phyloP scores from a whole-genome alignment of 306 rosid genomes.

The Cercis canadensis region DNA sequence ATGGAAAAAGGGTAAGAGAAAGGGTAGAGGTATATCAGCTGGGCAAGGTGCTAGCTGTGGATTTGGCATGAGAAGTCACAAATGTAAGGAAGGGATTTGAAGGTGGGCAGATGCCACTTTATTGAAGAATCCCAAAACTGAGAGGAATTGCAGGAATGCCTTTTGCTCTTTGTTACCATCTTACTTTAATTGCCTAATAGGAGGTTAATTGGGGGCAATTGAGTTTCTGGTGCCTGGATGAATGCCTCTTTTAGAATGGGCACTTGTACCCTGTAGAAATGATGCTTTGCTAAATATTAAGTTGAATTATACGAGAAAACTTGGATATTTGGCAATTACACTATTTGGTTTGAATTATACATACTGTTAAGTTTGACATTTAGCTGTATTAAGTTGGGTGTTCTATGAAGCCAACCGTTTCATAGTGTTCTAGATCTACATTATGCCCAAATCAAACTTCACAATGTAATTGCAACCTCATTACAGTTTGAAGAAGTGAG shows the following conservation, averaged over 20 bases:
- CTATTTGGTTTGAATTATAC: neutral
- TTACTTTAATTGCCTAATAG: neutral
- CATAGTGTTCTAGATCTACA: too few relatives aligned
- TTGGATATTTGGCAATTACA: neutral
- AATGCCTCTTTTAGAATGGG: neutral
- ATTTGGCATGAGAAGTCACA: slow-evolving; percentile 97
- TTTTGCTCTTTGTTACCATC: neutral
- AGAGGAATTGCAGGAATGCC: slow-evolving; percentile 82
- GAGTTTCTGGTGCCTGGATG: neutral
- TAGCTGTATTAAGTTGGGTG: neutral
- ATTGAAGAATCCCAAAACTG: slow-evolving; percentile 85
- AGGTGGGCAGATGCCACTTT: slow-evolving; percentile 98
- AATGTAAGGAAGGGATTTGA: slow-evolving; percentile 79
- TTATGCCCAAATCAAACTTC: too few relatives aligned
- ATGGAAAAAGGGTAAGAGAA: slow-evolving; percentile 86
- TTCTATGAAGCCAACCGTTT: neutral
- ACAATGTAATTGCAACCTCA: too few relatives aligned
- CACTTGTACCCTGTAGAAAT: neutral
- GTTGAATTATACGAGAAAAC: neutral
- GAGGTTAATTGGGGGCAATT: neutral
- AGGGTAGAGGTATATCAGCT: slow-evolving; percentile 90
- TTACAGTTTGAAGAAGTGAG: too few relatives aligned
- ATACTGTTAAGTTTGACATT: neutral
- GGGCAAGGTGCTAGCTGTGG: slow-evolving; percentile 99
- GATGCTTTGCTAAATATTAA: neutral